These are phyloP conservation scores for Fusarium sambucinum DNA, from an alignment of 2,329 filamentous ascomycete genomes.

Conservation along the genomic window DNA sequence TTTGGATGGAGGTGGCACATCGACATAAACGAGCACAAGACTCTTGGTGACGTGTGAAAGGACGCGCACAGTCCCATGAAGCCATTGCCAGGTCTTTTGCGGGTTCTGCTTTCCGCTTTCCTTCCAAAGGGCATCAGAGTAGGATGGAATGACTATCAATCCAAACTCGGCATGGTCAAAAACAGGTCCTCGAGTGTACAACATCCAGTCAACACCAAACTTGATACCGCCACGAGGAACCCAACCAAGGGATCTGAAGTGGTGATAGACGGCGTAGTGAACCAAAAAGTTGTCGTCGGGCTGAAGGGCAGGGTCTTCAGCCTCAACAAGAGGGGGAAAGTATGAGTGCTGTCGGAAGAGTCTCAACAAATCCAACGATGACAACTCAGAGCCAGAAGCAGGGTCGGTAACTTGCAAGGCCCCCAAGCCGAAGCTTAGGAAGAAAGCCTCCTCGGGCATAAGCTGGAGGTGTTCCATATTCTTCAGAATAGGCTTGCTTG, in stretches of 20 bases:
- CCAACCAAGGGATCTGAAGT: conserved; percentile 96
- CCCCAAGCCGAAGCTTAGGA: conserved; percentile 84
- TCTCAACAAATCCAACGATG: conserved; percentile 69
- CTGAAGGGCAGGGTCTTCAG: conserved; percentile 59
- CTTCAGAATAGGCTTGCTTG: conserved; percentile 46
- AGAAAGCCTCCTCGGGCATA: conserved; percentile 91
- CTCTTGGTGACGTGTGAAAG: conserved; percentile 92
- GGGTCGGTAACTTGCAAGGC: conserved; percentile 73
- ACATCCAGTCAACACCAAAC: conserved; percentile 93
- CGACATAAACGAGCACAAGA: conserved; percentile 89
- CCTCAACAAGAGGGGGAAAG: conserved; percentile 68
- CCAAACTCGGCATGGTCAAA: conserved; percentile 97
- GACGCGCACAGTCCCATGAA: conserved; percentile 91
- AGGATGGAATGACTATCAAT: conserved; percentile 85
- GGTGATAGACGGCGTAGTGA: conserved; percentile 91
- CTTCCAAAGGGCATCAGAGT: conserved; percentile 80
- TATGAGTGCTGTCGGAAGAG: conserved; percentile 78
- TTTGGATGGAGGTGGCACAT: conserved; percentile 78
- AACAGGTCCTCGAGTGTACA: conserved; percentile 92
- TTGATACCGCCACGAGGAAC: conserved; percentile 93
- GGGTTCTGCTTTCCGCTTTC: conserved; percentile 63
- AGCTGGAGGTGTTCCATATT: conserved; percentile 90
- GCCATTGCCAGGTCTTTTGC: conserved; percentile 77
- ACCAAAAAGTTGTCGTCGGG: conserved; percentile 88
- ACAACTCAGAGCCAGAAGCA: conserved; percentile 58